phyloP scores from a whole-genome alignment of 805 yeast genomes.

The Suhomyces sp. region DNA sequence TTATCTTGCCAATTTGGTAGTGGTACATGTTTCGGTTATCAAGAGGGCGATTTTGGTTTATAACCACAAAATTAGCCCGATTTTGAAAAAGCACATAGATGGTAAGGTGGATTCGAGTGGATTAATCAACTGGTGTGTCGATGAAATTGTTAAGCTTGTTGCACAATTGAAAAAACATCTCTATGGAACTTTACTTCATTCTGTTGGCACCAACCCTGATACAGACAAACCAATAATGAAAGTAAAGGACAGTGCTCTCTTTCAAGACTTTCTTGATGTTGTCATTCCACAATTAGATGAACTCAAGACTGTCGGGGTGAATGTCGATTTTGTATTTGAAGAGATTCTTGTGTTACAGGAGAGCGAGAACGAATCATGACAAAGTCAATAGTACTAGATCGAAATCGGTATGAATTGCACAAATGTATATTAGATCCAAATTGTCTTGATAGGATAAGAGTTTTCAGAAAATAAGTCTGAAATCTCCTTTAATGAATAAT shows the following conservation, averaged over 20 bases:
- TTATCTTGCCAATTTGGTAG: slow-evolving; percentile 39
- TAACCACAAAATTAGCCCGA: slow-evolving; percentile 30
- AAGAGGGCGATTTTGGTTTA: slow-evolving; percentile 54
- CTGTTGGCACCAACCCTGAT: slow-evolving; percentile 29
- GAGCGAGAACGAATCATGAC: too few relatives aligned
- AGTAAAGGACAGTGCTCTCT: slow-evolving; percentile 29
- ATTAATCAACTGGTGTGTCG: slow-evolving; percentile 75
- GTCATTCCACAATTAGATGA: slow-evolving; percentile 59
- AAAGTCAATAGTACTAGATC: too few relatives aligned
- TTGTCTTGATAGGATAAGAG: too few relatives aligned
- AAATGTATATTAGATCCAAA: too few relatives aligned
- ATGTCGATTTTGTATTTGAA: slow-evolving; percentile 68
- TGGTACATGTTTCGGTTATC: slow-evolving; percentile 36
- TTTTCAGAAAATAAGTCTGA: too few relatives aligned
- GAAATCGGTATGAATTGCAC: too few relatives aligned
- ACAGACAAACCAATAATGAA: slow-evolving; percentile 26
- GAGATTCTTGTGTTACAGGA: slow-evolving; percentile 24
- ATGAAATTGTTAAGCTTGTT: slow-evolving; percentile 60
- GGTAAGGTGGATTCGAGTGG: slow-evolving; percentile 44
- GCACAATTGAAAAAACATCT: slow-evolving; percentile 64
- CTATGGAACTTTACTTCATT: slow-evolving; percentile 55
- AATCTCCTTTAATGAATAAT: too few relatives aligned
- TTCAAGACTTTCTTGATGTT: slow-evolving; percentile 50
- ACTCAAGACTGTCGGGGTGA: slow-evolving; percentile 66
- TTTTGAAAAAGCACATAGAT: slow-evolving; percentile 25